Conservation (phyloP, 176 grass and related monocot species). For the Triticum urartu region DNA sequence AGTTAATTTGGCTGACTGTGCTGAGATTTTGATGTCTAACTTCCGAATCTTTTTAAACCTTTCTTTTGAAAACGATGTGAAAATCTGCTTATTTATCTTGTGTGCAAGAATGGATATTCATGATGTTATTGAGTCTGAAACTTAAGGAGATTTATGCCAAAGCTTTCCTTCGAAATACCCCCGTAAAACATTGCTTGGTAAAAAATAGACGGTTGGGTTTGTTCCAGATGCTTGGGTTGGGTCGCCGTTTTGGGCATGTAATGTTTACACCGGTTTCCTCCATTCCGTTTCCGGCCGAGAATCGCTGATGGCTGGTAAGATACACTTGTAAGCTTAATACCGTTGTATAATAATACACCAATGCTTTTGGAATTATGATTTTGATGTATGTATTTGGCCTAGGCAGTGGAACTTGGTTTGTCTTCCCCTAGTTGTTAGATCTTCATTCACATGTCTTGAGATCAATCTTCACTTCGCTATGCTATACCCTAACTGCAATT, state of each 20-base stretch:
- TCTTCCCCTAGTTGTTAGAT: not conserved
- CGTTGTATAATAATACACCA: no score
- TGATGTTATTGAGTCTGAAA: not conserved
- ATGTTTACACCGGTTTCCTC: no score
- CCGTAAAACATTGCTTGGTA: no score
- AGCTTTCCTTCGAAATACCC: no score
- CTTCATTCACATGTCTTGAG: not conserved
- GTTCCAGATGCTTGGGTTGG: no score
- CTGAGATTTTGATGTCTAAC: not conserved
- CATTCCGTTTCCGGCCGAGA: no score
- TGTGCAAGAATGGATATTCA: not conserved
- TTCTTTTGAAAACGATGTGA: not conserved
- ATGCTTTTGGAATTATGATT: fast-evolving
- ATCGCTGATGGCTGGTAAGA: no score
- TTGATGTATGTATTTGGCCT: no score
- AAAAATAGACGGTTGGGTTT: no score
- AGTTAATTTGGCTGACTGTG: not conserved
- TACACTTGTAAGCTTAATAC: no score
- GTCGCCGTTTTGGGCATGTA: no score
- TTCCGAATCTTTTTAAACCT: not conserved
- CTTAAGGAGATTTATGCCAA: not conserved
- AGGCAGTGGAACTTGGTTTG: not conserved
- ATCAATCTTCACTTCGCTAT: not conserved
- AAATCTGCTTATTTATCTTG: not conserved
- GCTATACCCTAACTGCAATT: not conserved